Conservation (phyloP, 2,329 filamentous ascomycete genomes). For the Capronia americana region DNA sequence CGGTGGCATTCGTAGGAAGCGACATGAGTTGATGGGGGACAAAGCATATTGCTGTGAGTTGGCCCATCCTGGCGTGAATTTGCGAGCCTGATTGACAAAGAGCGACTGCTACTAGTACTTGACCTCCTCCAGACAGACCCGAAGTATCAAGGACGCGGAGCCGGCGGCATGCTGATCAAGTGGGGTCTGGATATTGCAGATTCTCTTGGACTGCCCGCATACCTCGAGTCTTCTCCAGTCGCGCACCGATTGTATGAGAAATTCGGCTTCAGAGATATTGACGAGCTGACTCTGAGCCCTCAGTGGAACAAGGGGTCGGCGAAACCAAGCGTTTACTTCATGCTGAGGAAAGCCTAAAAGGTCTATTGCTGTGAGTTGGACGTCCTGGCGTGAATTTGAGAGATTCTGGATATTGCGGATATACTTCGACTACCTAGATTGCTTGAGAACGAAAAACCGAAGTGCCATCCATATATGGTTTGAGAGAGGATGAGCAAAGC, state of each 20-base stretch:
- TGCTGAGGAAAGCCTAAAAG: slow-evolving; percentile 19
- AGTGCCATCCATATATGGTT: too few species aligned
- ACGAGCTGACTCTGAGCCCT: slow-evolving; percentile 19
- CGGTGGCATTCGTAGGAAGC: slow-evolving; percentile 51
- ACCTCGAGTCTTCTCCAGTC: slow-evolving; percentile 56
- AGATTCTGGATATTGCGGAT: too few species aligned
- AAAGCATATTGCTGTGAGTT: slow-evolving; percentile 52
- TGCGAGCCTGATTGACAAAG: slow-evolving; percentile 39
- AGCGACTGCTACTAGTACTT: slow-evolving; percentile 52
- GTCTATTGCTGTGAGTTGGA: too few species aligned
- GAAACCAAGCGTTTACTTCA: slow-evolving; percentile 26
- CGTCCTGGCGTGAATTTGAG: too few species aligned
- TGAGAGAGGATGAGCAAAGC: too few species aligned
- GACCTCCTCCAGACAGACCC: slow-evolving; percentile 49
- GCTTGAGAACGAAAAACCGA: too few species aligned
- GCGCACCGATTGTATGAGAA: slow-evolving; percentile 55
- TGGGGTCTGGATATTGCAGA: slow-evolving; percentile 47
- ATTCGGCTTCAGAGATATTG: slow-evolving; percentile 50
- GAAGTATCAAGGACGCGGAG: slow-evolving; percentile 50
- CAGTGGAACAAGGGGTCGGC: slow-evolving; percentile 23
- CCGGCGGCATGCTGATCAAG: slow-evolving; percentile 52
- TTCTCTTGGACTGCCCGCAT: slow-evolving; percentile 50
- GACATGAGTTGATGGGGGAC: slow-evolving; percentile 52
- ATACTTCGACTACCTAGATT: too few species aligned
- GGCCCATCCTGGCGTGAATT: background rate